These are phyloP conservation scores for Eleusine coracana DNA, from an alignment of 176 grass and related monocot species.

Conservation along the genomic window DNA sequence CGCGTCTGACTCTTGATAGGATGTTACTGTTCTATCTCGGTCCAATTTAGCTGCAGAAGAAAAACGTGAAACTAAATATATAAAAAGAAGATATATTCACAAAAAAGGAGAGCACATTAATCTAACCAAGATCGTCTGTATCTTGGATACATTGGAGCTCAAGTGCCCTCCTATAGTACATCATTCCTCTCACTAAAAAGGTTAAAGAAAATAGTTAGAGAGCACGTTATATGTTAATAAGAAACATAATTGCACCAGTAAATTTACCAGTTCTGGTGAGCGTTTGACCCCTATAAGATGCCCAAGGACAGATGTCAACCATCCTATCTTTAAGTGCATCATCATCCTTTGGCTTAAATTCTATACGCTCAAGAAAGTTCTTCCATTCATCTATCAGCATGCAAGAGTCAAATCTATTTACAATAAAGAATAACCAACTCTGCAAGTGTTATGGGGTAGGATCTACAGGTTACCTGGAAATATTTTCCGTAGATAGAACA, in stretches of 20 bases:
- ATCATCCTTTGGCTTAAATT: conserved; percentile 23
- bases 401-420: conserved; percentile 39
- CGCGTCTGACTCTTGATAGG: conserved; percentile 29
- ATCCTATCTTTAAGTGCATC: conserved; percentile 15
- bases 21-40: conserved; percentile 22
- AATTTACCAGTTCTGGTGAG: conserved; percentile 72
- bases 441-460: background rate
- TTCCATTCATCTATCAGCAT: conserved; percentile 74
- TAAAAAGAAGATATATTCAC: background rate
- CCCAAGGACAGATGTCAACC: conserved; percentile 55
- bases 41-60: conserved; percentile 53
- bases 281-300: conserved; percentile 87
- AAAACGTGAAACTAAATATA: conserved; percentile 4
- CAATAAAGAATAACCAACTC: conserved; percentile 1
- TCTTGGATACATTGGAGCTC: conserved; percentile 71
- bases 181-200: conserved; percentile 93
- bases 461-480: conserved; percentile 65
- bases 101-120: conserved; percentile 16
- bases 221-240: conserved; percentile 29
- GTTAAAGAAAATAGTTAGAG: conserved; percentile 30
- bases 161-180: conserved; percentile 90
- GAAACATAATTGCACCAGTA: conserved; percentile 8
- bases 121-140: conserved; percentile 47
- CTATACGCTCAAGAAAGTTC: conserved; percentile 63
- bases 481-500: conserved; percentile 91